phyloP scores from a whole-genome alignment of 208 protist genomes.

The Trypanosoma conorhini region DNA sequence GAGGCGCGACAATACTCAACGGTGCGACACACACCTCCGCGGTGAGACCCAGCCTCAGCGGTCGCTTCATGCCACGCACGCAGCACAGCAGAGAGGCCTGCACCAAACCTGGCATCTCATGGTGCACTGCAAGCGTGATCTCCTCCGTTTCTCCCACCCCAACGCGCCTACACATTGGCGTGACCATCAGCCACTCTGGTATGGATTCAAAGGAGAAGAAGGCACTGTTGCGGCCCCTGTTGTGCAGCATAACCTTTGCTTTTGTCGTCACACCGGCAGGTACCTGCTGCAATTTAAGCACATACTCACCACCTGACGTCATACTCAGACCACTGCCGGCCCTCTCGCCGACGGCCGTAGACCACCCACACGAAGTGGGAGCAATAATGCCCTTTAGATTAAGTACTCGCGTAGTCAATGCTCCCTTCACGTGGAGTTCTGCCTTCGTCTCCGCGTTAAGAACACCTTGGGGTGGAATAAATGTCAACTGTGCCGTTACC shows the following conservation, averaged over 20 bases:
- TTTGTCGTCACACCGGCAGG: constrained; percentile 57
- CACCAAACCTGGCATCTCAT: constrained; percentile 35
- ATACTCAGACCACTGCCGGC: background rate
- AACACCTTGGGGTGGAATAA: constrained; percentile 59
- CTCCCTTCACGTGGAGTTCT: constrained; percentile 75
- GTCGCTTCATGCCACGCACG: constrained; percentile 81
- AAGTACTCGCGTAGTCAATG: constrained; percentile 56
- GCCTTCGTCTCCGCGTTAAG: constrained; percentile 43
- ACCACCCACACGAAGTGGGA: constrained; percentile 63
- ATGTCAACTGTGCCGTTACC: constrained; percentile 58
- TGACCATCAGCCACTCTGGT: constrained; percentile 66
- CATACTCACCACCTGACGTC: constrained; percentile 5
- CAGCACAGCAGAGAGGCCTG: constrained; percentile 47
- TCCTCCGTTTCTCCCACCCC: constrained; percentile 68
- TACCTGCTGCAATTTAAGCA: constrained; percentile 72
- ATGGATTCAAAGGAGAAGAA: constrained; percentile 77
- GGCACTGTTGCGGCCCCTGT: constrained; percentile 61
- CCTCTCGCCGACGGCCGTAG: background rate
- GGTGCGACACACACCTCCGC: constrained; percentile 71
- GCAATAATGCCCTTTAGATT: constrained; percentile 64
- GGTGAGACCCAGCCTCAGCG: constrained; percentile 62
- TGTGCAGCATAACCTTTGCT: constrained; percentile 53
- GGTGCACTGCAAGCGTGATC: constrained; percentile 55
- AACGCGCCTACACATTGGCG: constrained; percentile 66
- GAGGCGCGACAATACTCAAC: constrained; percentile 51